phyloP scores from a whole-genome alignment of 139 green algal species.

The Raphidocelis subcapitata region DNA sequence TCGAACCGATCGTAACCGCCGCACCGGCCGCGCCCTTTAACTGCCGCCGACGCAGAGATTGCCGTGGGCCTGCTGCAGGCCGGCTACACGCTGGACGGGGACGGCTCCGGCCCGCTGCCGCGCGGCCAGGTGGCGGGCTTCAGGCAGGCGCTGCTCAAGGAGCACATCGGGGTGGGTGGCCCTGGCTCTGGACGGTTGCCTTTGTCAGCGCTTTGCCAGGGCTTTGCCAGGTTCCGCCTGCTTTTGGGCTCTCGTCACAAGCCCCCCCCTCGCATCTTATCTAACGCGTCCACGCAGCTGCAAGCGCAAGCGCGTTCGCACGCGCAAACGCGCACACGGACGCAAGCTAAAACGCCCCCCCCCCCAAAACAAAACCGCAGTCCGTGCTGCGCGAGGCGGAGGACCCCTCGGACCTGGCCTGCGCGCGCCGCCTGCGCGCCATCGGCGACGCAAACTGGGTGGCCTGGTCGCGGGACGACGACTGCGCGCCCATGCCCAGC shows the following conservation, averaged over 20 bases:
- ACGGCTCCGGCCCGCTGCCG: background rate
- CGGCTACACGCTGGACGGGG: slow-evolving; percentile 1
- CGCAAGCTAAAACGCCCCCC: background rate
- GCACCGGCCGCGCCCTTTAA: too few species aligned
- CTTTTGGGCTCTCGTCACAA: too few species aligned
- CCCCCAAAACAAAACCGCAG: slow-evolving; percentile 1
- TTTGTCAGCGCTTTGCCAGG: too few species aligned
- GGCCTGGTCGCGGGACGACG: background rate
- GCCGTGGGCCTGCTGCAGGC: slow-evolving; percentile 51
- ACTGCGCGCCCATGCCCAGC: slow-evolving; percentile 4
- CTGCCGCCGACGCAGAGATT: too few species aligned
- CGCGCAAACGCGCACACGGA: background rate
- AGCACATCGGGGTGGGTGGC: slow-evolving; percentile 30
- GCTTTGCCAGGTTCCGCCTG: too few species aligned
- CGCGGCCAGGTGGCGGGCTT: slow-evolving; percentile 45
- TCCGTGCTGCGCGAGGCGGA: slow-evolving; percentile 3
- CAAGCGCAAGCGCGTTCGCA: too few species aligned
- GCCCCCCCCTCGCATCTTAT: too few species aligned
- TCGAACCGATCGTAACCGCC: too few species aligned
- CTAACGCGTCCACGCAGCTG: too few species aligned
- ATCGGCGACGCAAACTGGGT: slow-evolving; percentile 10
- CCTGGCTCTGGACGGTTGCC: too few species aligned
- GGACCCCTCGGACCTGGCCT: slow-evolving; percentile 18
- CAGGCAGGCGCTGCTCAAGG: slow-evolving; percentile 41
- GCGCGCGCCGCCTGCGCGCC: background rate